phyloP scores from a whole-genome alignment of 176 grass and related monocot genomes.

The Eragrostis nindensis region DNA sequence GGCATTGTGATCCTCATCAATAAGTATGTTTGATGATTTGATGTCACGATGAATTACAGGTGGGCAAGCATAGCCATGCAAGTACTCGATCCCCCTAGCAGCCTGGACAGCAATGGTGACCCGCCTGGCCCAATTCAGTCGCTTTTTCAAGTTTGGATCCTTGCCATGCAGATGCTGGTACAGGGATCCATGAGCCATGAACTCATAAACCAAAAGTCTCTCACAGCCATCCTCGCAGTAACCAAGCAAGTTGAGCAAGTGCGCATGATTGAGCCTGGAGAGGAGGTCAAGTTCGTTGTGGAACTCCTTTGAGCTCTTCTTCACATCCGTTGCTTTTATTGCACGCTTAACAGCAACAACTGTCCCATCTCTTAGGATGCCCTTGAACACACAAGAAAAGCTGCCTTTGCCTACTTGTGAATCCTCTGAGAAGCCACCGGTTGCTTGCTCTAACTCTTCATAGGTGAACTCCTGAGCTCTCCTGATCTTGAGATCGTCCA shows the following conservation, averaged over 20 bases:
- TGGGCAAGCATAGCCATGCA: constrained; percentile 98
- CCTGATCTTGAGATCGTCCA: constrained; percentile 88
- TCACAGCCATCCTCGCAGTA: constrained; percentile 95
- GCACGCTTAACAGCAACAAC: constrained; percentile 92
- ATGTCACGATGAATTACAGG: constrained; percentile 97
- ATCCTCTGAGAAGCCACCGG: constrained; percentile 71
- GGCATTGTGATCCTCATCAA: constrained; percentile 97
- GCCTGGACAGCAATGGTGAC: constrained; percentile 98
- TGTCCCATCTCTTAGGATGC: constrained; percentile 82
- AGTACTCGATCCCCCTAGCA: constrained; percentile 89
- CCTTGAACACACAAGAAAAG: constrained; percentile 96
- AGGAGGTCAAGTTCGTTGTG: constrained; percentile 93
- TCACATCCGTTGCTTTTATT: constrained; percentile 84
- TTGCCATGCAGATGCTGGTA: constrained; percentile 90
- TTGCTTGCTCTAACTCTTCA: constrained; percentile 87
- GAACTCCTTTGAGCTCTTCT: constrained; percentile 97
- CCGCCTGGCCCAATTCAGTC: constrained; percentile 77
- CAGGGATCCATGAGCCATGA: constrained; percentile 97
- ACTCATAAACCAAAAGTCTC: constrained; percentile 95
- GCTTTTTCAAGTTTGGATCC: constrained; percentile 67
- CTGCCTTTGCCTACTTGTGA: constrained; percentile 93
- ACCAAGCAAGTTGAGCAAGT: constrained; percentile 91
- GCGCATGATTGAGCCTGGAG: constrained; percentile 94
- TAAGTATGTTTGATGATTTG: constrained; percentile 98
- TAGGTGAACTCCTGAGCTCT: constrained; percentile 87